These are phyloP conservation scores for Eucalyptus globulus DNA, from an alignment of 345 rosid genomes.

Conservation along the genomic window DNA sequence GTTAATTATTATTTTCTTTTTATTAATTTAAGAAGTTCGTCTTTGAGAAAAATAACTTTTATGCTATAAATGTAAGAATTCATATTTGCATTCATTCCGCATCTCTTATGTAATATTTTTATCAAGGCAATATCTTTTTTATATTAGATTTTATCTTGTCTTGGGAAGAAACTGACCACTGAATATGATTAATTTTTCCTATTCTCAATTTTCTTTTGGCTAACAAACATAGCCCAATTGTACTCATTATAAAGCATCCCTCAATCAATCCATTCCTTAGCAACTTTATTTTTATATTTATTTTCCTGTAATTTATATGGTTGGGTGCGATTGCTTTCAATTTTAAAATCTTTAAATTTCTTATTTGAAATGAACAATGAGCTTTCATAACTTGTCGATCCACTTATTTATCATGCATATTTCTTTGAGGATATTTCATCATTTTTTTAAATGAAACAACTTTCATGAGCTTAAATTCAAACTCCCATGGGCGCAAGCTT, in stretches of 20 bases:
- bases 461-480: background rate
- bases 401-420: background rate
- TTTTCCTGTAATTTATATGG: background rate
- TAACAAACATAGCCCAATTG: background rate
- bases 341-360: background rate
- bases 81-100: background rate
- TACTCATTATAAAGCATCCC: background rate
- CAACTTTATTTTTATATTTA: background rate
- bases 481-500: background rate
- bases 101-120: background rate
- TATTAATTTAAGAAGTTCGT: background rate
- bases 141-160: accelerated
- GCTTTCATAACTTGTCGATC: background rate
- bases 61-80: background rate
- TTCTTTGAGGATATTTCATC: background rate
- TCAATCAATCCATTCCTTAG: background rate
- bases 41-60: background rate
- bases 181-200: background rate
- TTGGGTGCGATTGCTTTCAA: background rate
- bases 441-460: background rate
- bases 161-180: accelerated
- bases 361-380: background rate
- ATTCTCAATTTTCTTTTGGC: background rate
- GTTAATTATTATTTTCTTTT: too few relatives aligned
- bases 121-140: accelerated